A percentile compares a stretch with the other conserved stretches of the same genome.
phyloP scores from a whole-genome alignment of 768 basidiomycete species.

The Daedaleopsis sinensis region DNA sequence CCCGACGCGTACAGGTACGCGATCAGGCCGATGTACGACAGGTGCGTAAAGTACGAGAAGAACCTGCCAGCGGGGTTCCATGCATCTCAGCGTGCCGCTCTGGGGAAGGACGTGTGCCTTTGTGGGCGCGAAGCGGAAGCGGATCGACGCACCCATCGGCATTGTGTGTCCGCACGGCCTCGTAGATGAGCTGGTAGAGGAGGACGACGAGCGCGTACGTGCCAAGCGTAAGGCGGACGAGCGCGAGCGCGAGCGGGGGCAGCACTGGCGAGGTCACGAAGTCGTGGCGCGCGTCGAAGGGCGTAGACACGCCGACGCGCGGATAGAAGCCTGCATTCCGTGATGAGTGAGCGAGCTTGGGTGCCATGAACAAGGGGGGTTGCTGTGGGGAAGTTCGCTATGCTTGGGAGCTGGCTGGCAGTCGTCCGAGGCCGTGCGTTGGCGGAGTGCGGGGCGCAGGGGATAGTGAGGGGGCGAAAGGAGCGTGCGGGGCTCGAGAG shows the following conservation, averaged over 20 bases:
- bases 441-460: too few species aligned
- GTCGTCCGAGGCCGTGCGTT: too few species aligned
- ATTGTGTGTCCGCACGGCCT: constrained; percentile 28
- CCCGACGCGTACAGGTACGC: constrained; percentile 65
- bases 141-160: constrained; percentile 1
- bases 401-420: too few species aligned
- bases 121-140: constrained; percentile 27
- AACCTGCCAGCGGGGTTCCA: constrained; percentile 45
- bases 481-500: too few species aligned
- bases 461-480: too few species aligned
- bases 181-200: constrained; percentile 42
- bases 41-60: constrained; percentile 66
- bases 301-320: constrained; percentile 37
- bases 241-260: constrained; percentile 46
- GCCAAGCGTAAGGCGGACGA: constrained; percentile 50
- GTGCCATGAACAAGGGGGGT: too few species aligned
- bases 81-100: not conserved
- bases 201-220: constrained; percentile 50
- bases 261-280: constrained; percentile 55
- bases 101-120: constrained; percentile 28
- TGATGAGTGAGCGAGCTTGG: too few species aligned
- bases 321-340: constrained; percentile 13
- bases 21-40: constrained; percentile 62
- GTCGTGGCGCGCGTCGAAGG: constrained; percentile 43
- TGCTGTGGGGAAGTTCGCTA: too few species aligned